A percentile compares a stretch with the other conserved stretches of the same genome.
phyloP scores from a whole-genome alignment of 2,329 filamentous ascomycete species.

The Botrytis elliptica region DNA sequence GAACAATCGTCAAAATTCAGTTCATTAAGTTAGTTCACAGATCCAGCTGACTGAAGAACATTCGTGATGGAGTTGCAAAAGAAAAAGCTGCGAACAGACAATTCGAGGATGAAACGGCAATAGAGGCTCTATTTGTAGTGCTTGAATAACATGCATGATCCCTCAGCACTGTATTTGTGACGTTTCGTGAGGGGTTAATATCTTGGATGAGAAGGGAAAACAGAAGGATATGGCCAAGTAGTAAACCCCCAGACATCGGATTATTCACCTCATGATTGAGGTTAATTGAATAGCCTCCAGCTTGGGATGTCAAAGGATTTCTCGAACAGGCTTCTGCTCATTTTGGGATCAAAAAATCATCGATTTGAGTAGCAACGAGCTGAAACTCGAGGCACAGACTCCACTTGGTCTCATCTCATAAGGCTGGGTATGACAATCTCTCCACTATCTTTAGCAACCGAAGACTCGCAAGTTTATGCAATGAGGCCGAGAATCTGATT shows the following conservation, averaged over 20 bases:
- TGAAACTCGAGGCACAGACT: neutral
- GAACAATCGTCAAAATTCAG: neutral
- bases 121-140: neutral
- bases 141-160: neutral
- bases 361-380: neutral
- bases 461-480: neutral
- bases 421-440: neutral
- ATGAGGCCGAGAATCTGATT: neutral
- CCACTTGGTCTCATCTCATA: neutral
- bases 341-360: neutral
- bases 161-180: neutral
- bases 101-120: neutral
- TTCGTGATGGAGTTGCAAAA: neutral
- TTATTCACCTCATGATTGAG: neutral
- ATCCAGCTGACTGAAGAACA: slow-evolving; percentile 1
- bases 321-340: neutral
- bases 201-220: neutral
- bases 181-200: neutral
- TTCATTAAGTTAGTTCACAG: too few species aligned
- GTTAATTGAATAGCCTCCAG: neutral
- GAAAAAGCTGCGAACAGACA: neutral
- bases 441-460: neutral
- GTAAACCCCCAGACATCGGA: neutral
- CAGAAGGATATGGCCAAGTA: neutral
- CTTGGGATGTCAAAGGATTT: neutral